phyloP scores from a whole-genome alignment of 345 rosid species.

The Salix dunnii region DNA sequence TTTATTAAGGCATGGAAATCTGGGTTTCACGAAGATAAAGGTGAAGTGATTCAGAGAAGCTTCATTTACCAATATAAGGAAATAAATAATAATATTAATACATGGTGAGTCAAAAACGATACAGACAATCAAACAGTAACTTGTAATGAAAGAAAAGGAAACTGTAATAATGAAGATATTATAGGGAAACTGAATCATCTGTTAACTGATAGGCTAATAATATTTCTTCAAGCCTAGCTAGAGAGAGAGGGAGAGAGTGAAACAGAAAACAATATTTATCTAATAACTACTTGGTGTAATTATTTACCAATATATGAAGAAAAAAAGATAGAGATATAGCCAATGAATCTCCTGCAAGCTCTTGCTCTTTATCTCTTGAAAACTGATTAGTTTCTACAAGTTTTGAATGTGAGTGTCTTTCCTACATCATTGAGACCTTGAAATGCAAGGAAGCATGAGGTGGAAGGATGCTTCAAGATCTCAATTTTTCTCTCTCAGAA shows the following conservation, averaged over 20 bases:
- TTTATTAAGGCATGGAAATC: constrained; percentile 9
- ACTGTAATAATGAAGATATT: neutral
- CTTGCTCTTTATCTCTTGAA: neutral
- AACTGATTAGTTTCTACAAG: neutral
- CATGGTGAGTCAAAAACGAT: neutral
- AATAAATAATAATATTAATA: neutral
- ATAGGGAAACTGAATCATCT: neutral
- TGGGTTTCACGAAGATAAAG: constrained; percentile 4
- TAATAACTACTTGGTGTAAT: neutral
- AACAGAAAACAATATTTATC: neutral
- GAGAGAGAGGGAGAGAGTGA: neutral
- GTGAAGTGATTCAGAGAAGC: constrained; percentile 5
- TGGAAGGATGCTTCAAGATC: neutral
- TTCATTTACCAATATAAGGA: constrained; percentile 9
- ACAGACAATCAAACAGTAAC: neutral
- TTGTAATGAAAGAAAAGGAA: neutral
- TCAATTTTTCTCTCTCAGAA: neutral
- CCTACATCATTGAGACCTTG: neutral
- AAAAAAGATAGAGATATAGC: neutral
- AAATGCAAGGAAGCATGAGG: neutral
- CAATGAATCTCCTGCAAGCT: neutral
- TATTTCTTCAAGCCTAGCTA: neutral
- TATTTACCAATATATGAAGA: neutral
- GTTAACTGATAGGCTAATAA: neutral
- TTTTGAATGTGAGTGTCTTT: neutral